Base-by-base conservation (phyloP, 805 yeast genomes). In the Metschnikowia reukaufii region DNA sequence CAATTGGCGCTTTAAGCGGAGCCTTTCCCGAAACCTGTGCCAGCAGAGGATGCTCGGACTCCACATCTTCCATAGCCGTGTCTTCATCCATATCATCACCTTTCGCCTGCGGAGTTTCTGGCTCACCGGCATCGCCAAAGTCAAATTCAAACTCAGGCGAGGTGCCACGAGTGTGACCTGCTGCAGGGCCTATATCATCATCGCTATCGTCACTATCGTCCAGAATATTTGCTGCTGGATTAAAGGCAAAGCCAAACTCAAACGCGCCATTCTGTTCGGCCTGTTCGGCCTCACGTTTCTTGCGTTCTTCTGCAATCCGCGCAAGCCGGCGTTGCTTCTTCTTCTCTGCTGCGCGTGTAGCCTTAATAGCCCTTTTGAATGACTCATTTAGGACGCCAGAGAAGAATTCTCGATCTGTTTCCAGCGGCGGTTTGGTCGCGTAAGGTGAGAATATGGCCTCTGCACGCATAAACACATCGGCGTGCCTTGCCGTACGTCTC, bases 371-470 rank as follows among this genome's bases (percentile, higher is more conserved):
- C 10, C 50, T 47, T 37, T 59, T 64, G 55, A 72, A 70, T 34
- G 65, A 68, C 5, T 57, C 54, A 8, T 59, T 51, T 15, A 71
- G 46, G 2, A 56, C 41, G 2, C 41, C 47, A 15, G 57, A 50
- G 50, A 64, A 70, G 35, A 51, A 51, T n/a, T 49, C 29, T 13
- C 51, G 50, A 17, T 63, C 59, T 15, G 61, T 67, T 2, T 47
- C 43, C 0, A 69, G 59, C 4, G 63, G 54, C 10, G 49, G 42
- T 3, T 48, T 30, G 1, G 45, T 38, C 13, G 74, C 72, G 47
- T 67, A 72, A 1, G 76, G 73, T 4, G 76, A 69, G 44, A 57
- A 69, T 32, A 60, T 58, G 35, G 53, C 54, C 46, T 73, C 78
- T 1, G 77, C 76, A 36, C 65, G 55, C 56, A 72, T 59, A 50